phyloP scores from a whole-genome alignment of 352 stramenopile genomes.

The Aphanomyces invadans region DNA sequence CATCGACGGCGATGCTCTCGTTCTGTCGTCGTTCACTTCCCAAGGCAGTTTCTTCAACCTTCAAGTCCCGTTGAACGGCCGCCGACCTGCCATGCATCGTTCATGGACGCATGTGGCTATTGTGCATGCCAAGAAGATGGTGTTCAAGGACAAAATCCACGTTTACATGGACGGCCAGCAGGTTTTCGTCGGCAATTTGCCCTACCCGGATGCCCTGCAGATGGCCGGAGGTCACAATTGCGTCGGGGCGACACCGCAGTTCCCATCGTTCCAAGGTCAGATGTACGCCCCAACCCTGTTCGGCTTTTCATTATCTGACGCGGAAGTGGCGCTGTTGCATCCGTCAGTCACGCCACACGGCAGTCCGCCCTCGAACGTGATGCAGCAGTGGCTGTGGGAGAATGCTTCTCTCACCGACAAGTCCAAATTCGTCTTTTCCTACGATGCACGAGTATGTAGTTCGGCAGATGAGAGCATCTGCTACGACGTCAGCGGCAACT shows the following conservation, averaged over 20 bases:
- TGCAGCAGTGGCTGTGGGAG: slow-evolving; percentile 42
- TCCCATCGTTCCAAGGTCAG: slow-evolving; percentile 43
- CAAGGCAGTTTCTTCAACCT: slow-evolving; percentile 44
- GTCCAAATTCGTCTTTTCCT: slow-evolving; percentile 73
- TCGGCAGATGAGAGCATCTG: slow-evolving; percentile 35
- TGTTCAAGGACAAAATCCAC: slow-evolving; percentile 81
- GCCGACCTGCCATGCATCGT: slow-evolving; percentile 41
- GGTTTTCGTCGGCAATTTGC: slow-evolving; percentile 56
- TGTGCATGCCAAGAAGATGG: slow-evolving; percentile 81
- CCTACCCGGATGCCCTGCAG: slow-evolving; percentile 59
- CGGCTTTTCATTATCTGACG: slow-evolving; percentile 46
- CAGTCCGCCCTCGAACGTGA: slow-evolving; percentile 39
- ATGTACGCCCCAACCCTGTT: slow-evolving; percentile 76
- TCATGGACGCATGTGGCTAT: slow-evolving; percentile 68
- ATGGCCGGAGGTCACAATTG: slow-evolving; percentile 65
- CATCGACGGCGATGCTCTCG: slow-evolving; percentile 43
- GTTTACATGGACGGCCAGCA: slow-evolving; percentile 56
- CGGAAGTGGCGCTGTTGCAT: slow-evolving; percentile 44
- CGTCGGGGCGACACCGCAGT: slow-evolving; percentile 41
- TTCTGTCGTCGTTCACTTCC: slow-evolving; percentile 44
- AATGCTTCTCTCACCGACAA: slow-evolving; percentile 59
- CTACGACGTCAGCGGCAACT: slow-evolving; percentile 67
- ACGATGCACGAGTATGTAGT: slow-evolving; percentile 66
- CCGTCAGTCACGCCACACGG: too few species aligned
- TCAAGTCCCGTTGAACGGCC: slow-evolving; percentile 46